Base-by-base conservation (phyloP, 208 protist genomes). In the Novymonas esmeraldas region DNA sequence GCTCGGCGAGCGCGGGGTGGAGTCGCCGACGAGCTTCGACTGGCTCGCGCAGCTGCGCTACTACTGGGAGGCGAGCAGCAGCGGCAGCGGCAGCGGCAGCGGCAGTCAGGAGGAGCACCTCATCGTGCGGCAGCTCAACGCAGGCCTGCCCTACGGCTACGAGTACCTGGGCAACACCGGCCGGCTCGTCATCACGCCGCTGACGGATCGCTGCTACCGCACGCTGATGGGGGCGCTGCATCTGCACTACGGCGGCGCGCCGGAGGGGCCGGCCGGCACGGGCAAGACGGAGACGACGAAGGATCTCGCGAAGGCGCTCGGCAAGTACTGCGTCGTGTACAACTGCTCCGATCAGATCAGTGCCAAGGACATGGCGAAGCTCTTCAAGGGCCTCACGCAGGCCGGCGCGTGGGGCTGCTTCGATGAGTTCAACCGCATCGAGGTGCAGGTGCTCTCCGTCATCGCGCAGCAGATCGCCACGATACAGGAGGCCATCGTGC, bases 241-340 rank as follows among this genome's bases (percentile, higher is more conserved):
- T 66, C 80, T 99, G 29, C 96, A 97, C 73, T 97, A 98, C 67
- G 98, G 98, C 42, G 98, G 98, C 49, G 95, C 96, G 0, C 98
- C 98, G 1, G 97, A 98, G 48, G 98, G 98, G 5, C 98, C 98
- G 28, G 98, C 97, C 18, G 98, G 98, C 26, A 99, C 98, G 20
- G 98, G 98, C 31, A 99, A 99, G 83, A 99, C 98, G 16, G 98
- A 99, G 79, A 99, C 98, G n/a, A 98, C 97, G 20, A 99, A 99
- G 81, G 98, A 99, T 82, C 82, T 99, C 10, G 91, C 94, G 67
- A 97, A 97, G 85, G 94, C 92, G 14, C 74, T 99, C 7, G 97
- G 92, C 22, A 98, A 98, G 79, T 95, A 98, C 63, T 97, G 93
- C 66, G 88, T 99, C 33, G 98, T 99, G 44, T 99, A 99, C 85